Conservation (phyloP, 2,329 filamentous ascomycete species). For the Nothomitra cinnamomea region DNA sequence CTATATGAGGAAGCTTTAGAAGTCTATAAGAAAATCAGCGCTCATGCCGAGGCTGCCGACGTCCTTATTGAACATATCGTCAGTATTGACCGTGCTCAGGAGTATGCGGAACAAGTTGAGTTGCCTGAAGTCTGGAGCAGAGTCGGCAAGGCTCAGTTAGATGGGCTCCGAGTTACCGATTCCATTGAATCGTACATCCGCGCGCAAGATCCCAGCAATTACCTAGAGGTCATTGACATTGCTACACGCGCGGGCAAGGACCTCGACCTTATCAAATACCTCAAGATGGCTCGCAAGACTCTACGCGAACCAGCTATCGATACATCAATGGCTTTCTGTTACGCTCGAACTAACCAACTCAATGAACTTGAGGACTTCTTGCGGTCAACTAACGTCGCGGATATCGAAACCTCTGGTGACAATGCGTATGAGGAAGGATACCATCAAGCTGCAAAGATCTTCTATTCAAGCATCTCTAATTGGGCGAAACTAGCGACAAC, state of each 20-base stretch:
- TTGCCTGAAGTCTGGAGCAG: conserved; percentile 94
- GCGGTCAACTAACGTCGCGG: conserved; percentile 79
- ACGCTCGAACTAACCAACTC: conserved; percentile 79
- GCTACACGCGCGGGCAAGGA: conserved; percentile 93
- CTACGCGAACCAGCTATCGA: conserved; percentile 86
- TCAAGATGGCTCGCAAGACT: conserved; percentile 95
- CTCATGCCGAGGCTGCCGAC: conserved; percentile 71
- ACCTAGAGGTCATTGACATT: conserved; percentile 88
- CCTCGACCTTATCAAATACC: conserved; percentile 88
- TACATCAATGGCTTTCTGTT: conserved; percentile 85
- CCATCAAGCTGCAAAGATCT: conserved; percentile 96
- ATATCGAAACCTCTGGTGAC: conserved; percentile 92
- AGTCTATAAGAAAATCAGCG: conserved; percentile 94
- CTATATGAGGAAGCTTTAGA: conserved; percentile 94
- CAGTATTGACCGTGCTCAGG: conserved; percentile 91
- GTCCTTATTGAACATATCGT: conserved; percentile 94
- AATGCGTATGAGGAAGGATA: conserved; percentile 91
- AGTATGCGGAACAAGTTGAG: conserved; percentile 89
- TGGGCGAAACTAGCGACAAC: conserved; percentile 98
- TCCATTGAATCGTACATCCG: conserved; percentile 96
- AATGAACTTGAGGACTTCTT: conserved; percentile 93
- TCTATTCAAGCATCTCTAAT: conserved; percentile 96
- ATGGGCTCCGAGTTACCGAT: conserved; percentile 83
- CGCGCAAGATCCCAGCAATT: conserved; percentile 82
- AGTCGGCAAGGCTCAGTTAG: conserved; percentile 93